Base-by-base conservation (phyloP, 805 yeast genomes). In the Starmerella lactis-condensi region DNA sequence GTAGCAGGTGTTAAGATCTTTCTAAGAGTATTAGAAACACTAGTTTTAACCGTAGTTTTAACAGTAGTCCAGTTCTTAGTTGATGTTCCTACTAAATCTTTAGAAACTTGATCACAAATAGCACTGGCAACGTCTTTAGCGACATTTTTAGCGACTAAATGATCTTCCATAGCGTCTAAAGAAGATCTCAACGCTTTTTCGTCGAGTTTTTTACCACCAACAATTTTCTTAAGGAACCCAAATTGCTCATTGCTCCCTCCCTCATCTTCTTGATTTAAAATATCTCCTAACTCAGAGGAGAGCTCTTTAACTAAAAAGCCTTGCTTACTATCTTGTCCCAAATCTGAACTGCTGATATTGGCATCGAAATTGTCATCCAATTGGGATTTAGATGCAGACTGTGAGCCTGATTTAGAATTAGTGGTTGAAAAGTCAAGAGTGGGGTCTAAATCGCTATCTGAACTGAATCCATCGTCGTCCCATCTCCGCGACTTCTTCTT, bases 1-100 rank as follows among this genome's bases (percentile, higher is more conserved):
- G 89, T 78, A 38, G 82, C 78, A 11, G 98, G 96, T 0, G 96
- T 83, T 35, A 85, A 59, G 28, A 85, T 69, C 43, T 69, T 75
- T 4, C 62, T 56, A 31, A 71, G 47, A 1, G 72, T 62, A n/a
- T 67, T 73, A n/a, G 64, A 60, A 50, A 76, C 58, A 7, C 75
- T 60, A 7, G 34, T 30, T 37, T 71, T 73, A 2, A 78, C 79
- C 16, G 91, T 76, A 9, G 64, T 58, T 30, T 69, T 73, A 17
- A 79, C 67, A 4, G 85, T 66, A 2, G 89, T 75, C 67, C 81
- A 75, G 37, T 60, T 67, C 26, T 67, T 69, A 0, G 79, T 74
- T 32, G 71, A 75, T 10, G 78, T 68, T 1, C 89, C 91, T 3
- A 71, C 58, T 27, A 89, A 53, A 35, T 72, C 73, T 39, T 63